Evolutionary conservation across 805 yeast species (phyloP).

Genomic region (Wickerhamiella musiphila): DNA sequence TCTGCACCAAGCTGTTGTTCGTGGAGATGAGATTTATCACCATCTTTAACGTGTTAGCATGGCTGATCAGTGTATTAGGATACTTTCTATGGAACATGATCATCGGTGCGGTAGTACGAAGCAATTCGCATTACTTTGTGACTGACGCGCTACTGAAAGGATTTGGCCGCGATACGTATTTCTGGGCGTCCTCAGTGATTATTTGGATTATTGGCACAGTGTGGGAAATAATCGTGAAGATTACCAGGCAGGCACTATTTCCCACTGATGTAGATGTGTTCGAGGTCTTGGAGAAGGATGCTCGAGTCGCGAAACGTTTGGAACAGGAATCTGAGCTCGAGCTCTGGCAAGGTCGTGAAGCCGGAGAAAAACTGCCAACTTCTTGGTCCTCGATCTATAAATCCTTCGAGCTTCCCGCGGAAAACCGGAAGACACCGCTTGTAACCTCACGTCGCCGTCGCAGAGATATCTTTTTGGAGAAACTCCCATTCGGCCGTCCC

Average conservation of each 20-base stretch:
- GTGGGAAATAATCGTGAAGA: constrained; percentile 48
- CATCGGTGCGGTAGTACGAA: constrained; percentile 54
- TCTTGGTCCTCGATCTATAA: constrained; percentile 35
- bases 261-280: constrained; percentile 70
- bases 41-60: constrained; percentile 47
- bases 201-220: constrained; percentile 40
- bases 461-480: constrained; percentile 13
- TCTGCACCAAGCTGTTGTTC: constrained; percentile 63
- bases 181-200: constrained; percentile 67
- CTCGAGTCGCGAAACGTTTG: constrained; percentile 44
- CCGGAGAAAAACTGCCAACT: constrained; percentile 41
- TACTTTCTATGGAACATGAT: constrained; percentile 73
- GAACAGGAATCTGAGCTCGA: constrained; percentile 61
- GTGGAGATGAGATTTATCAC: constrained; percentile 62
- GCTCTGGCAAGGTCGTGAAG: constrained; percentile 38
- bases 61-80: constrained; percentile 60
- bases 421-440: background rate
- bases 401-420: background rate
- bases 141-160: constrained; percentile 45
- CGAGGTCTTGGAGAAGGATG: constrained; percentile 57
- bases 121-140: constrained; percentile 49
- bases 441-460: constrained; percentile 9
- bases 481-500: constrained; percentile 16
- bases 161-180: constrained; percentile 66
- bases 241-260: constrained; percentile 34